Evolutionary conservation across 2,329 filamentous ascomycete genomes (phyloP), one percentile per base, ranked within the genome.

Genomic region (Penicillium janthinellum): DNA sequence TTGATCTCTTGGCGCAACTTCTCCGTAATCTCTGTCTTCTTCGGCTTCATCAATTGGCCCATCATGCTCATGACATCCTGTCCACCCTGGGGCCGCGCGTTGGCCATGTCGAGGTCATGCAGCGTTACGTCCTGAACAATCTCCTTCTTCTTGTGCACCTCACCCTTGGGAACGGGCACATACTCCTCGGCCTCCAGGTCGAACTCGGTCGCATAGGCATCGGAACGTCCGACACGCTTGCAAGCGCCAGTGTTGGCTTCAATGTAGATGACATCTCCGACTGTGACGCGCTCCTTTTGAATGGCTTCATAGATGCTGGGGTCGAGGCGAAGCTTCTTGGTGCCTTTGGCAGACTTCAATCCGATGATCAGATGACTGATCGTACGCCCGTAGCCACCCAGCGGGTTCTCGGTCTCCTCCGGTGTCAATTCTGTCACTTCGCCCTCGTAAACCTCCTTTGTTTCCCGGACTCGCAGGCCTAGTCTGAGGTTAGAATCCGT

Each of bases 31-130:
- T 99, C 95, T 5, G 95, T 99, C 88, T 97, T 97, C 83, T 96
- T 96, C 63, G 95, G 95, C 85, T 98, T 98, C 92, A 98, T 97
- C 73, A 99, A 81, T 79, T 99, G 95, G 71, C 95, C 95, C 94
- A 99, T 98, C 95, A 99, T 98, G 82, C 93, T 97, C 93, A 99
- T 98, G 67, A 99, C 96, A 77, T 99, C 95, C 82, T 99, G 95
- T 47, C 95, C 95, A 55, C 95, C 95, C 81, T 98, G 92, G 4
- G 95, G 95, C 71, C 94, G 84, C 14, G 95, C 90, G 72, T 99
- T 99, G 65, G 95, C 95, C 64, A 98, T 90, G 73, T 99, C 95
- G 58, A 99, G 83, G 74, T 99, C 95, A 77, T 99, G 95, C 65
- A 99, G 84, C 48, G 95, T 97, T 64, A 99, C 95, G 72, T 99